Conservation (phyloP, 2,329 filamentous ascomycete species). For the Sporothrix phasma region DNA sequence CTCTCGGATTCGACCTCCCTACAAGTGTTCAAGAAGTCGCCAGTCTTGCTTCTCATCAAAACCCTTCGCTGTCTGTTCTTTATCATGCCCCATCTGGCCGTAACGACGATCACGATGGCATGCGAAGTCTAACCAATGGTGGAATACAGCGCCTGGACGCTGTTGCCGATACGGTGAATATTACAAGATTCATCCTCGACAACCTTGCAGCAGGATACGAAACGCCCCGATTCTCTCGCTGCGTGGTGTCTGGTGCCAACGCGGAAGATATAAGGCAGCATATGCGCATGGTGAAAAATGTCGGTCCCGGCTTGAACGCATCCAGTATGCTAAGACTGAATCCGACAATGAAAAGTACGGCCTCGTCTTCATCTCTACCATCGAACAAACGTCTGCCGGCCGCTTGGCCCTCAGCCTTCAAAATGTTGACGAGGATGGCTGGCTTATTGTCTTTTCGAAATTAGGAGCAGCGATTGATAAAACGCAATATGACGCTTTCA, state of each 20-base stretch:
- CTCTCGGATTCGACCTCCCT: neutral
- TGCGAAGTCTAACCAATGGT: neutral
- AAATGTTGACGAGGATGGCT: conserved; percentile 6
- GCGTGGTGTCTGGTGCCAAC: conserved; percentile 23
- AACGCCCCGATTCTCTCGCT: conserved; percentile 28
- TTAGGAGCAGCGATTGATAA: neutral
- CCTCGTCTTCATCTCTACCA: conserved; percentile 7
- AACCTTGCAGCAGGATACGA: conserved; percentile 21
- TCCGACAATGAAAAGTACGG: neutral
- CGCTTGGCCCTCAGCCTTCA: neutral
- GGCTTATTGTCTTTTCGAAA: conserved; percentile 12
- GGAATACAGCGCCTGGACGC: conserved; percentile 15
- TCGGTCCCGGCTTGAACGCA: neutral
- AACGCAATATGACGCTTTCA: neutral
- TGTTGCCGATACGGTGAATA: conserved; percentile 15
- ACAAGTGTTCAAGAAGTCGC: conserved; percentile 24
- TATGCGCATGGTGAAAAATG: neutral
- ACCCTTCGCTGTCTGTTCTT: conserved; percentile 30
- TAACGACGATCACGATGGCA: neutral
- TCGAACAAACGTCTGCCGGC: neutral
- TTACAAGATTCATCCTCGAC: conserved; percentile 23
- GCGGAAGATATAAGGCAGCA: conserved; percentile 4
- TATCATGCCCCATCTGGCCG: conserved; percentile 21
- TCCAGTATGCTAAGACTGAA: neutral
- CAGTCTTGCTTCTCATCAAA: conserved; percentile 30